A percentile compares a stretch with the other conserved stretches of the same genome.
Evolutionary conservation across 768 basidiomycete species (phyloP).

Genomic region (Dacryopinax primogenitus): DNA sequence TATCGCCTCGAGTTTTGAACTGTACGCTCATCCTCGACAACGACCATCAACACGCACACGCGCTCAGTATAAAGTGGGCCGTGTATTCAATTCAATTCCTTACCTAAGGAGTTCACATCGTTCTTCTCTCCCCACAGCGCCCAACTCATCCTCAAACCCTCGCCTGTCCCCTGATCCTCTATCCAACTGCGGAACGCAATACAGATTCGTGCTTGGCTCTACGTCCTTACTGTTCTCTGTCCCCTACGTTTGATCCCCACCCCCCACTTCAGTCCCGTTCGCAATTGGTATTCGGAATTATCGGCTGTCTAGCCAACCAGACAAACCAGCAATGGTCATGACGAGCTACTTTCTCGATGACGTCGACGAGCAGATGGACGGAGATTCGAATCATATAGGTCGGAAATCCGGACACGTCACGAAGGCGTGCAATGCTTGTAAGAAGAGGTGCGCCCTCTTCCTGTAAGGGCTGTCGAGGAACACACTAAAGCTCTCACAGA

Average conservation of each 20-base stretch:
- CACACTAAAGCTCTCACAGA: neutral
- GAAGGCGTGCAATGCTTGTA: constrained; percentile 3
- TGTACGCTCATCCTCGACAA: neutral
- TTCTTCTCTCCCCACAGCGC: too few species aligned
- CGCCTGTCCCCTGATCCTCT: neutral
- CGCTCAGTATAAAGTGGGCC: neutral
- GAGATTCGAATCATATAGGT: neutral
- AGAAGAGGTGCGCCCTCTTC: neutral
- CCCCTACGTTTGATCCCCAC: neutral
- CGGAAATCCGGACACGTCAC: neutral
- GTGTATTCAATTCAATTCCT: too few species aligned
- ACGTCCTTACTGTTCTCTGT: neutral
- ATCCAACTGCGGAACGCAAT: neutral
- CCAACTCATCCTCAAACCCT: too few species aligned
- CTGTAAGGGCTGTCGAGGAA: neutral
- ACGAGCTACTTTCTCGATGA: constrained; percentile 1
- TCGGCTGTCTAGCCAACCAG: neutral
- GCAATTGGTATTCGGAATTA: neutral
- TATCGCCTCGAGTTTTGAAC: neutral
- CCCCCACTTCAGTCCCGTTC: neutral
- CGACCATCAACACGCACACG: neutral
- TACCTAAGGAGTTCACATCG: too few species aligned
- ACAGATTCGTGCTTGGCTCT: neutral
- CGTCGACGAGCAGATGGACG: neutral
- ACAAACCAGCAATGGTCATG: neutral